Conservation (phyloP, 139 green algal species). For the Chlorokybus atmophyticus region DNA sequence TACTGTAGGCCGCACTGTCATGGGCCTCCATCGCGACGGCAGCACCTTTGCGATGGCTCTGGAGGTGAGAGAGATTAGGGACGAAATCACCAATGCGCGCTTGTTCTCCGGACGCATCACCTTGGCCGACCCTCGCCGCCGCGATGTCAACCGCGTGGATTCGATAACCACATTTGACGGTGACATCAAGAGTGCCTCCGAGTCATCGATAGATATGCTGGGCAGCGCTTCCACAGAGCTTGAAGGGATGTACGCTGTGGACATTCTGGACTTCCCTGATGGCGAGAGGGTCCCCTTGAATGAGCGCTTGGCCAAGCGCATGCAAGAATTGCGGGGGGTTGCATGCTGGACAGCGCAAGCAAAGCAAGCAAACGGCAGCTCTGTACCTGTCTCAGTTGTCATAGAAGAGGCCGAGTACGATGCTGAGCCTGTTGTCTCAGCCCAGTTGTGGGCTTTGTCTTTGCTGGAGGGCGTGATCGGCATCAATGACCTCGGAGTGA, state of each 20-base stretch:
- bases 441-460: not conserved
- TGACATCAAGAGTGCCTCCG: no score
- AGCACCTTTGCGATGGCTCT: not conserved
- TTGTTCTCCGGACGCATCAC: conserved; percentile 1
- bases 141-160: not conserved
- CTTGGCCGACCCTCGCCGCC: not conserved
- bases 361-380: not conserved
- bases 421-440: not conserved
- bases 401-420: not conserved
- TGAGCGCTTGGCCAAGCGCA: no score
- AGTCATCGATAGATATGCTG: no score
- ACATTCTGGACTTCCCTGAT: no score
- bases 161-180: no score
- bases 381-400: not conserved
- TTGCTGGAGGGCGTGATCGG: not conserved
- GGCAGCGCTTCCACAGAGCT: no score
- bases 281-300: no score
- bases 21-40: not conserved
- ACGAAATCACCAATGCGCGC: not conserved
- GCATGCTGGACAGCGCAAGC: no score
- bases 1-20: not conserved
- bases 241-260: no score
- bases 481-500: conserved; percentile 1
- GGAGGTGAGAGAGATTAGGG: conserved; percentile 1
- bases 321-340: no score